These are phyloP conservation scores for Colletotrichum liaoningense DNA, from an alignment of 2,329 filamentous ascomycete species.

Conservation along the genomic window DNA sequence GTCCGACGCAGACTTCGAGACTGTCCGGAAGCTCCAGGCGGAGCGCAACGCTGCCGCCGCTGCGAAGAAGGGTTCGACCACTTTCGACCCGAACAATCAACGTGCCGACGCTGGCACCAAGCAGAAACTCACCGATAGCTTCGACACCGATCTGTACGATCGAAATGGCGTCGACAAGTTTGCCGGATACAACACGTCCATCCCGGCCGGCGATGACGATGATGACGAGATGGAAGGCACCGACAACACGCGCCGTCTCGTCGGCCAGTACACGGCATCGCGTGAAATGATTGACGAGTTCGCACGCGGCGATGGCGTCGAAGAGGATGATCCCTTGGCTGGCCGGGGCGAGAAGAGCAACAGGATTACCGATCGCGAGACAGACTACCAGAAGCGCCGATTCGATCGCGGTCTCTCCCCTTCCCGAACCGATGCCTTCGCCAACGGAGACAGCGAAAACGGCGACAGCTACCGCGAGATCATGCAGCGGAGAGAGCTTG, in stretches of 20 bases:
- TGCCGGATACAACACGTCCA: conserved; percentile 90
- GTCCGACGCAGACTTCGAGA: conserved; percentile 87
- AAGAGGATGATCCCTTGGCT: conserved; percentile 90
- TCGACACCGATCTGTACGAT: conserved; percentile 91
- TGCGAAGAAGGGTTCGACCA: conserved; percentile 83
- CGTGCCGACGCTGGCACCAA: conserved; percentile 87
- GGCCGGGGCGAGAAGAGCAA: conserved; percentile 87
- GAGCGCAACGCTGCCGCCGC: conserved; percentile 88
- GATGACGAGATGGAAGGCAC: conserved; percentile 82
- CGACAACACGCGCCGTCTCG: conserved; percentile 80
- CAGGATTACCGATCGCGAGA: conserved; percentile 92
- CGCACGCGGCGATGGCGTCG: conserved; percentile 83
- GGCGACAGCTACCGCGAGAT: conserved; percentile 88
- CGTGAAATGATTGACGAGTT: conserved; percentile 95
- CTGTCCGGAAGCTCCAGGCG: conserved; percentile 87
- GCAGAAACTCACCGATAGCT: conserved; percentile 88
- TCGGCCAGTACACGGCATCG: conserved; percentile 96
- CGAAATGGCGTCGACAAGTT: conserved; percentile 82
- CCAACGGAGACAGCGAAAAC: conserved; percentile 76
- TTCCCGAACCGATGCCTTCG: conserved; percentile 87
- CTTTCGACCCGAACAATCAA: conserved; percentile 82
- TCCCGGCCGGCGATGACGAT: conserved; percentile 82
- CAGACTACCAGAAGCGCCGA: conserved; percentile 96
- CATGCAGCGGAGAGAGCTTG: conserved; percentile 90
- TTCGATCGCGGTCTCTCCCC: conserved; percentile 90